Evolutionary conservation across 768 basidiomycete genomes (phyloP).

Genomic region (Xerocomus potaroensis): DNA sequence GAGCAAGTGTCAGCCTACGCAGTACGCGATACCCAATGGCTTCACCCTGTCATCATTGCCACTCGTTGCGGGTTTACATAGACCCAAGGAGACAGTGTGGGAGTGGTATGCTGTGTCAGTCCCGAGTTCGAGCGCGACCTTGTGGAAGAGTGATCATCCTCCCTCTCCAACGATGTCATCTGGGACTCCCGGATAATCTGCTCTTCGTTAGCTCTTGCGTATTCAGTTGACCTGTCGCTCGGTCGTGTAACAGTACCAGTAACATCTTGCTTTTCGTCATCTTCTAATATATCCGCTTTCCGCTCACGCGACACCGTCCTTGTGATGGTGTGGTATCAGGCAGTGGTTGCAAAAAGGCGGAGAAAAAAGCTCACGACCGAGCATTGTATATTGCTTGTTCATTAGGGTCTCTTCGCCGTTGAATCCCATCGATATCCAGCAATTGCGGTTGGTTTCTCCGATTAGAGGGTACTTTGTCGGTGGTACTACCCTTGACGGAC

Average conservation of each 20-base stretch:
- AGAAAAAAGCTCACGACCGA: background rate
- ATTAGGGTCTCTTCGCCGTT: background rate
- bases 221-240: background rate
- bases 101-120: background rate
- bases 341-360: background rate
- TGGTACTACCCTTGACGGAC: background rate
- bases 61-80: background rate
- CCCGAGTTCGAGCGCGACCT: background rate
- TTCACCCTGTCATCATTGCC: background rate
- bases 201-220: background rate
- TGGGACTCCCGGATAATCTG: background rate
- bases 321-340: background rate
- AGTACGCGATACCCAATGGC: background rate
- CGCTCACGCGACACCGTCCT: background rate
- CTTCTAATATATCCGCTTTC: background rate
- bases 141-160: background rate
- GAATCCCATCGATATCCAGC: background rate
- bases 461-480: background rate
- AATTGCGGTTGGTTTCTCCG: background rate
- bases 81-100: slow-evolving; percentile 1
- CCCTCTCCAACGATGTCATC: background rate
- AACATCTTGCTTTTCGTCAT: background rate
- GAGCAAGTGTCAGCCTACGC: background rate
- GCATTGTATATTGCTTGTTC: too few relatives aligned
- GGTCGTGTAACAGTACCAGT: background rate